Evolutionary conservation across 805 yeast species (phyloP).

Genomic region (Cyberlindnera suaveolens): DNA sequence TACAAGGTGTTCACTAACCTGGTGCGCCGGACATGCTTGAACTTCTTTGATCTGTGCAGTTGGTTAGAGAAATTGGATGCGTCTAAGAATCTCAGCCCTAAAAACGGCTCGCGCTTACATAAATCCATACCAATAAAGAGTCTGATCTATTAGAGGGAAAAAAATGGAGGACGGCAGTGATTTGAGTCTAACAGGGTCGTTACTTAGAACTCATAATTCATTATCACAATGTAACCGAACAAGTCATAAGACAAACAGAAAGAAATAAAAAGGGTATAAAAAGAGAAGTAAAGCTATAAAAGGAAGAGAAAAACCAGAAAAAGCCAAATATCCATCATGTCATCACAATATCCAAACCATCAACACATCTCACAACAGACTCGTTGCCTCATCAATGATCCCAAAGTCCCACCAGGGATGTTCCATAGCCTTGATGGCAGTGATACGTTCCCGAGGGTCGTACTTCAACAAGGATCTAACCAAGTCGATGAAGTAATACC

Average conservation of each 20-base stretch:
- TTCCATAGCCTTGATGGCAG: conserved; percentile 68
- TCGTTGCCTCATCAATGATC: conserved; percentile 45
- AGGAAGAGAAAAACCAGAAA: neutral
- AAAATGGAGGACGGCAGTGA: no score
- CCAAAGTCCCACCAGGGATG: conserved; percentile 80
- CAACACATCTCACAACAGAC: conserved; percentile 5
- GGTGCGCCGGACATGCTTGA: conserved; percentile 15
- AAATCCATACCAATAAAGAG: no score
- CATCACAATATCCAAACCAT: conserved; percentile 1
- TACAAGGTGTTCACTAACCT: conserved; percentile 4
- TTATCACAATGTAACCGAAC: neutral
- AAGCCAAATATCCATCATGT: conserved; percentile 4
- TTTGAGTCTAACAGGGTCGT: no score
- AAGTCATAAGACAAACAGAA: neutral
- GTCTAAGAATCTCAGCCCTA: no score
- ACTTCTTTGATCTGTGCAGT: neutral
- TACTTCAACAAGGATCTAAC: conserved; percentile 58
- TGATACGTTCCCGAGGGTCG: conserved; percentile 66
- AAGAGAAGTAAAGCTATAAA: neutral
- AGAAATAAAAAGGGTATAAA: neutral
- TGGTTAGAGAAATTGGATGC: no score
- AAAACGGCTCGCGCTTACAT: no score
- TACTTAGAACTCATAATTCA: no score
- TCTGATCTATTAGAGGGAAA: no score
- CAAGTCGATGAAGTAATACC: conserved; percentile 77